Conservation (phyloP, 257 asterid genomes). For the Penstemon barbatus region DNA sequence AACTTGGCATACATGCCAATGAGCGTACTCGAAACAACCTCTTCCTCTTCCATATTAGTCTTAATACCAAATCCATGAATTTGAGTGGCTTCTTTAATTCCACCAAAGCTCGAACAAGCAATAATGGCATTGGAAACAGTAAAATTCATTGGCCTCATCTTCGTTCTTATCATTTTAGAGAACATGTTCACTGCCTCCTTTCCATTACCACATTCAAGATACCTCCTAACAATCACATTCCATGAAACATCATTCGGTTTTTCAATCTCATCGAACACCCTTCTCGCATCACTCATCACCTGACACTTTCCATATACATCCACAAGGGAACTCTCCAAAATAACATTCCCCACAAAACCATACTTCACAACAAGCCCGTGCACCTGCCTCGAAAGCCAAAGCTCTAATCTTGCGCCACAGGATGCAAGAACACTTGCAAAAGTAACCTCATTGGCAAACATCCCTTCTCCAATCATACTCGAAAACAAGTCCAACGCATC, state of each 20-base stretch:
- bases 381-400: conserved; percentile 61
- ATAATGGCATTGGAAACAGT: conserved; percentile 75
- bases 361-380: conserved; percentile 67
- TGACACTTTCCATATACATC: conserved; percentile 82
- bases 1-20: conserved; percentile 63
- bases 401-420: conserved; percentile 48
- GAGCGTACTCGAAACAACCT: conserved; percentile 60
- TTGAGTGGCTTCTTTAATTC: conserved; percentile 58
- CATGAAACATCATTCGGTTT: conserved; percentile 66
- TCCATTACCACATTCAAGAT: conserved; percentile 64
- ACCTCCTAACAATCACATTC: conserved; percentile 89
- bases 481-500: conserved; percentile 49
- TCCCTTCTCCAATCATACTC: conserved; percentile 56
- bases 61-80: conserved; percentile 68
- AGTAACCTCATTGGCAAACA: conserved; percentile 68
- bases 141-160: conserved; percentile 57
- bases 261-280: conserved; percentile 73
- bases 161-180: conserved; percentile 50
- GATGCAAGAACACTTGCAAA: conserved; percentile 67
- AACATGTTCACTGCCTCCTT: conserved; percentile 58
- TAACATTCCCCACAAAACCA: conserved; percentile 70
- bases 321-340: conserved; percentile 74
- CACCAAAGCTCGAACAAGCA: conserved; percentile 59
- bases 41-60: conserved; percentile 48
- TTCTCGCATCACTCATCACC: conserved; percentile 62